phyloP scores from a whole-genome alignment of 2,329 filamentous ascomycete genomes.

The Knufia petricola region DNA sequence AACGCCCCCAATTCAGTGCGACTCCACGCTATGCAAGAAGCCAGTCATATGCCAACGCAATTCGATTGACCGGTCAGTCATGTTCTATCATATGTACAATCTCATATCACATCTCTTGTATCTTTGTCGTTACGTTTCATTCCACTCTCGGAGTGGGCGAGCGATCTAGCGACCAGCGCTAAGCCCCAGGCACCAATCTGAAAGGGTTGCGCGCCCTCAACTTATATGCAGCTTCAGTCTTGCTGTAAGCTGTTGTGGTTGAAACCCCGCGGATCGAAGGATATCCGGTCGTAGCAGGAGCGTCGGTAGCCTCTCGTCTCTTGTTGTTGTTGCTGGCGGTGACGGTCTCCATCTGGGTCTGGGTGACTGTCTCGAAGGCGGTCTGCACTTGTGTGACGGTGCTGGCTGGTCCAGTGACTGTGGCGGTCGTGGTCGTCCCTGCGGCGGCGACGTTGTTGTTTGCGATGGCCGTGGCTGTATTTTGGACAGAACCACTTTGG shows the following conservation, averaged over 20 bases:
- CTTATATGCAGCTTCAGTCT: slow-evolving; percentile 1
- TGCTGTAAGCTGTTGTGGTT: neutral
- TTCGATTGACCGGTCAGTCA: neutral
- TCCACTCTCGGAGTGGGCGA: too few relatives aligned
- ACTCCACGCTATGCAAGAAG: neutral
- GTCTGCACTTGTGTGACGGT: slow-evolving; percentile 8
- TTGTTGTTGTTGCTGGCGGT: neutral
- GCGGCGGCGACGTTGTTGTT: neutral
- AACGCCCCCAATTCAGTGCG: neutral
- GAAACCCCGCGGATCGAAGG: neutral
- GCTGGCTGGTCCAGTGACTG: neutral
- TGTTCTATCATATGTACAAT: neutral
- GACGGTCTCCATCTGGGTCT: slow-evolving; percentile 6
- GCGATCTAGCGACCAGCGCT: neutral
- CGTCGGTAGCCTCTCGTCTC: neutral
- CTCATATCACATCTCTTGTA: neutral
- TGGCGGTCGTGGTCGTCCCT: neutral
- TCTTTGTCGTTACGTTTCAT: too few relatives aligned
- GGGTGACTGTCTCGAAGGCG: neutral
- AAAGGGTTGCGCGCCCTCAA: slow-evolving; percentile 5
- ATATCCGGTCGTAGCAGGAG: neutral
- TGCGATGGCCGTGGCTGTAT: neutral
- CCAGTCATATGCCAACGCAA: neutral
- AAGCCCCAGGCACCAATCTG: neutral
- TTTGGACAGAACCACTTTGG: neutral